Evolutionary conservation across 2,329 filamentous ascomycete species (phyloP), one percentile per base, ranked within the genome.

Genomic region (Cladorrhinum sp.): DNA sequence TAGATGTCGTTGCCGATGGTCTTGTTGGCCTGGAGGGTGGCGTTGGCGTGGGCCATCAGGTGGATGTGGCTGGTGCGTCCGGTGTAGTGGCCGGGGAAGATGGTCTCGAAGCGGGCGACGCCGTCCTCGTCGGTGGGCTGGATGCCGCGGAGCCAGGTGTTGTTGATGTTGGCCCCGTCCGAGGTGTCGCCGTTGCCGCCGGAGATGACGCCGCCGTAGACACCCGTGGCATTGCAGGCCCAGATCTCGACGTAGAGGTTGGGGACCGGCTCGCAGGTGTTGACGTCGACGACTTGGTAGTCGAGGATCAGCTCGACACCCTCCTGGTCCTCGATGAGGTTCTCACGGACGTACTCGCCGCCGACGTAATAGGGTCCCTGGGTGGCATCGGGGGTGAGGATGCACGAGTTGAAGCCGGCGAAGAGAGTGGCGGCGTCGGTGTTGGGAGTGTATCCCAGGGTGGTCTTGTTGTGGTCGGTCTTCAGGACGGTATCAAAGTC

Each of bases 301-400:
- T 82, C 79, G 7, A 80, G 66, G 24, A 75, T 74, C 22, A 82
- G 67, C 1, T 73, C 70, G 1, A 82, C 73, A 57, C 80, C 80
- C 16, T 68, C 61, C 65, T 82, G 73, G 9, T 66, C 66, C 50
- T 82, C 79, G 41, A 73, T 72, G 48, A 82, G 65, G 62, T 82
- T 70, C 23, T 71, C 38, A 50, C 80, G 77, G 58, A 82, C 69
- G 59, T 74, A 73, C 67, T 82, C 79, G 48, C 79, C 80, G 20
- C 72, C 67, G 55, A 81, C 76, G 63, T 77, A 85, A 73, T 83
- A 85, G 20, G 82, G 82, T 0, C 81, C 81, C 67, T 82, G 74
- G 2, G 77, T 83, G 20, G 78, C 77, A 67, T 84, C 81, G 0
- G 81, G 80, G n/a, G 75, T 78, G 25, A 84, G 72, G 24, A 82